Base-by-base conservation (phyloP, 306 rosid genomes). In the Alnus glutinosa region DNA sequence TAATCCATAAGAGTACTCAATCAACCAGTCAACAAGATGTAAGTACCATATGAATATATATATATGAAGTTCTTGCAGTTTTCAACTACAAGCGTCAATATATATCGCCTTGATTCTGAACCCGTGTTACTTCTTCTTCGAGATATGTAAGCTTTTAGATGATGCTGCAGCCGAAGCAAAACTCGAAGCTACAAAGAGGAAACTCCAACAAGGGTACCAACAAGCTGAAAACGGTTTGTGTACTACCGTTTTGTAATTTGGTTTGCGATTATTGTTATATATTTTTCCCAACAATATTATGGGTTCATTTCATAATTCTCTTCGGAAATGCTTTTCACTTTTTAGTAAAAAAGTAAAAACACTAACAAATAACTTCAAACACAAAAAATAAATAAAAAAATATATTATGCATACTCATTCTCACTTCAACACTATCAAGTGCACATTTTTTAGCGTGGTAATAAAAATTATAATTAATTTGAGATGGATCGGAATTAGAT, bases 161-260 rank as follows among this genome's bases (percentile, higher is more conserved):
- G 88, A 85, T 49, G 84, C 4, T 50, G 84, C 81, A 32, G 68
- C 75, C 75, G 86, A 87, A 15, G 70, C 76, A 51, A 90, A 84
- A 84, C 87, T 89, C 10, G 90, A 90, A 87, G 85, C 81, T 62
- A 85, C 96, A 9, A 90, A 88, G 82, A 86, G 85, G 78, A 92
- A 81, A 83, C 96, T 89, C 63, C 88, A 82, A 12, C 89, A 80
- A 52, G 72, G 89, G 49, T 86, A 88, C 84, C 83, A 80, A 89
- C 87, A 83, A 77, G 90, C 82, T 68, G 86, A 86, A 83, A 84
- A 71, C 1, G 88, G 92, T 92, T 42, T n/a, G 78, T 79, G 42
- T 37, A 44, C 75, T 69, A 52, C 32, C 51, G 23, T 44, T 6
- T 57, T 51, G 10, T 13, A 1, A 2, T 72, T 23, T 15, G 0